A percentile compares a stretch with the other conserved stretches of the same genome.
Conservation (phyloP, 306 rosid species). For the Prunus dulcis region DNA sequence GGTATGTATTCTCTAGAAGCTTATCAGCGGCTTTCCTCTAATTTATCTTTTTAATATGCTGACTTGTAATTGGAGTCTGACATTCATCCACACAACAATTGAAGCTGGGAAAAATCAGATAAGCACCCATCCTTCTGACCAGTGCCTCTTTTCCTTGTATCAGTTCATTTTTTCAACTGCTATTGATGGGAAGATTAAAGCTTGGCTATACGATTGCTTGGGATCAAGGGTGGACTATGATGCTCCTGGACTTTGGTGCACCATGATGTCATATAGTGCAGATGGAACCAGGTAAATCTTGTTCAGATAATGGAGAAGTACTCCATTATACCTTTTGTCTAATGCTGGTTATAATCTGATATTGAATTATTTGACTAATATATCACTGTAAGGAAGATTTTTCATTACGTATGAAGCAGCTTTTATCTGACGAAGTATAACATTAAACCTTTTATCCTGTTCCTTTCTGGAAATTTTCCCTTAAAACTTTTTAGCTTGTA, state of each 20-base stretch:
- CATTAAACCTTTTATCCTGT: not conserved
- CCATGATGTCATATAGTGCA: constrained; percentile 50
- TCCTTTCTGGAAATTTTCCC: not conserved
- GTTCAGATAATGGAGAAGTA: not conserved
- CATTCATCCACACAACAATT: not conserved
- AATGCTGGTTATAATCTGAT: not conserved
- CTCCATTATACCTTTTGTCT: not conserved
- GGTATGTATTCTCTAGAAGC: constrained; percentile 14
- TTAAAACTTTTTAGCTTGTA: not conserved
- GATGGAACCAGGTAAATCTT: constrained; percentile 42
- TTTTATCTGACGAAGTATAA: not conserved
- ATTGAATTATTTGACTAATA: not conserved
- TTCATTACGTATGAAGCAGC: not conserved
- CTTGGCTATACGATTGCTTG: constrained; percentile 43
- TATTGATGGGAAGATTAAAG: constrained; percentile 42
- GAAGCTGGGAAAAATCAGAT: not conserved
- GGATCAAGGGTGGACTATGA: constrained; percentile 47
- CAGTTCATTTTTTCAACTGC: constrained; percentile 49
- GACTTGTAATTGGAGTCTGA: constrained; percentile 6
- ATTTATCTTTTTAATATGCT: not conserved
- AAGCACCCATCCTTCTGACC: not conserved
- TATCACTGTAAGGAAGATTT: not conserved
- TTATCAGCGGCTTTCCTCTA: not conserved
- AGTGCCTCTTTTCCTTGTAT: not conserved
- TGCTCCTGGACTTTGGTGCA: constrained; percentile 49